A percentile compares a stretch with the other conserved stretches of the same genome.
Conservation (phyloP, 169 alveolate genomes). For the Plasmodium blacklocki region DNA sequence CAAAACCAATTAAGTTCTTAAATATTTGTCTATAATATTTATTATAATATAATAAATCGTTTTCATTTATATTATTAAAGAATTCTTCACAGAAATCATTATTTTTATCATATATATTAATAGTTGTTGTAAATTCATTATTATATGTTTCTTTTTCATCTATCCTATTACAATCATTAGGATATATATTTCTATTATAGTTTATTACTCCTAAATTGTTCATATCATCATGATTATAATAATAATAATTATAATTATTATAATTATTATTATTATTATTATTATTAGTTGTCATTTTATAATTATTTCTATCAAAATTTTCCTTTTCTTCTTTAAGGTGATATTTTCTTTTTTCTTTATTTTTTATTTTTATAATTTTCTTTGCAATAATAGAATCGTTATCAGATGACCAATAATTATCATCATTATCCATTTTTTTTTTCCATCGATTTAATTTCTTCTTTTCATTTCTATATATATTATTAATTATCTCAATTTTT, state of each 20-base stretch:
- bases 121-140: background rate
- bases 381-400: background rate
- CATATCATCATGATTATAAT: background rate
- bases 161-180: background rate
- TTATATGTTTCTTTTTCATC: background rate
- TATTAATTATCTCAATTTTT: conserved; percentile 47
- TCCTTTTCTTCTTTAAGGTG: background rate
- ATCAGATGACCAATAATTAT: background rate
- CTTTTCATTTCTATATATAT: conserved; percentile 31
- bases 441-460: conserved; percentile 5
- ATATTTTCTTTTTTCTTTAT: background rate
- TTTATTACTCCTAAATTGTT: background rate
- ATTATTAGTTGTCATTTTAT: background rate
- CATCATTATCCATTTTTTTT: background rate
- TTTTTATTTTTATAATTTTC: background rate
- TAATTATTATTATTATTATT: background rate
- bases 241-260: background rate
- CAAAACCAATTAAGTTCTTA: conserved; percentile 78
- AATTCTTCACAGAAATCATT: background rate
- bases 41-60: conserved; percentile 41
- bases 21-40: conserved; percentile 65
- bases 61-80: background rate
- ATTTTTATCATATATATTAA: too few relatives aligned
- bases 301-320: background rate
- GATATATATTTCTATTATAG: background rate